These are phyloP conservation scores for Comarum palustre DNA, from an alignment of 306 rosid species.

Conservation along the genomic window DNA sequence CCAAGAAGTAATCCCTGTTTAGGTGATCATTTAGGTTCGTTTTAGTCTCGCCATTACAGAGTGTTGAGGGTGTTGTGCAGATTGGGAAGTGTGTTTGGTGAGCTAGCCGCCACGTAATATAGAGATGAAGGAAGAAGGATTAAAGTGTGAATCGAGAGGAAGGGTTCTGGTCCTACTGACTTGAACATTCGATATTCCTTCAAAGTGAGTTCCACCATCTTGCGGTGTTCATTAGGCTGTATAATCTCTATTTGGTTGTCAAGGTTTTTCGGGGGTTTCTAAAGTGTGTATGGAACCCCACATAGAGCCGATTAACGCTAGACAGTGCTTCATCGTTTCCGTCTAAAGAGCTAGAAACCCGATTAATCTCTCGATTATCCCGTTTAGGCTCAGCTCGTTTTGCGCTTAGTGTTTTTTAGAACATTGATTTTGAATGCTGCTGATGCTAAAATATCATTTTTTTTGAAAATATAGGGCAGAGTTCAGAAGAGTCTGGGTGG, in stretches of 20 bases:
- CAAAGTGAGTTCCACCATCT: slow-evolving; percentile 50
- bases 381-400: no score
- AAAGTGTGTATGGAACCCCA: slow-evolving; percentile 10
- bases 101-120: slow-evolving; percentile 59
- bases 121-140: slow-evolving; percentile 84
- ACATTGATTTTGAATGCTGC: no score
- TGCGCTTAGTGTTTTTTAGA: no score
- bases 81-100: slow-evolving; percentile 61
- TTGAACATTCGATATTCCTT: slow-evolving; percentile 78
- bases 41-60: neutral
- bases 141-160: slow-evolving; percentile 75
- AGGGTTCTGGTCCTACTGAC: slow-evolving; percentile 54
- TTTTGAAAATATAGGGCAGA: slow-evolving; percentile 78
- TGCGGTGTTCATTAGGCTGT: neutral
- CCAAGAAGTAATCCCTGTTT: slow-evolving; percentile 52
- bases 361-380: no score
- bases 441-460: slow-evolving; percentile 32
- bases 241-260: slow-evolving; percentile 1
- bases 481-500: slow-evolving; percentile 87
- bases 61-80: slow-evolving; percentile 34
- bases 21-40: slow-evolving; percentile 25
- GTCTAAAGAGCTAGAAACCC: no score
- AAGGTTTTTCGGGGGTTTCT: neutral
- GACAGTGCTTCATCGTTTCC: no score
- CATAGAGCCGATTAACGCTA: no score